Conservation (phyloP, 352 stramenopile genomes). For the Pilasporangium apinafurcum region DNA sequence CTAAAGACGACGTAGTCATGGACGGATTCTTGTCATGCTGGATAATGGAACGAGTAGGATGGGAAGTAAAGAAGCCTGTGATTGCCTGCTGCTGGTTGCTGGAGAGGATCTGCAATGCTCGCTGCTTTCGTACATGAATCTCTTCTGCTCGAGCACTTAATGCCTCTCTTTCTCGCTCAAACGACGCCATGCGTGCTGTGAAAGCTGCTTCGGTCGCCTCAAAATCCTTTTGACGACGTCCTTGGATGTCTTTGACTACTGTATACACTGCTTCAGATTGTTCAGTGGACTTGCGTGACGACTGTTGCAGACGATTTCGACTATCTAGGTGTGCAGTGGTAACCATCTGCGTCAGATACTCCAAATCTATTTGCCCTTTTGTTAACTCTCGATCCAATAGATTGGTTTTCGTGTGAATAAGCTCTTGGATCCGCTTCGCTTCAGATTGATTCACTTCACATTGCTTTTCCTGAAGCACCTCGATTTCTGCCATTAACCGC, state of each 20-base stretch:
- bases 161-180: slow-evolving; percentile 29
- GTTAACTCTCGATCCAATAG: slow-evolving; percentile 40
- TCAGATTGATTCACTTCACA: slow-evolving; percentile 26
- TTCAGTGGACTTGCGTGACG: neutral
- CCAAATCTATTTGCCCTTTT: slow-evolving; percentile 36
- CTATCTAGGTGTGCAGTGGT: slow-evolving; percentile 6
- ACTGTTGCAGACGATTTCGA: neutral
- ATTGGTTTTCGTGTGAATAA: slow-evolving; percentile 34
- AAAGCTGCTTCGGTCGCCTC: slow-evolving; percentile 18
- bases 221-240: slow-evolving; percentile 25
- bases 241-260: slow-evolving; percentile 26
- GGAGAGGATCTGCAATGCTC: slow-evolving; percentile 47
- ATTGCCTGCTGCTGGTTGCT: slow-evolving; percentile 49
- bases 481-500: slow-evolving; percentile 32
- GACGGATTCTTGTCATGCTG: too few species aligned
- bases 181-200: slow-evolving; percentile 24
- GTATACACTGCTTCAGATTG: slow-evolving; percentile 7
- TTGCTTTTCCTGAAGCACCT: slow-evolving; percentile 38
- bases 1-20: too few species aligned
- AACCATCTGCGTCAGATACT: slow-evolving; percentile 36
- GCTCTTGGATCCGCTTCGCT: slow-evolving; percentile 23
- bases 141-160: slow-evolving; percentile 22
- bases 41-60: slow-evolving; percentile 5
- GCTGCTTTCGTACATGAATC: slow-evolving; percentile 30
- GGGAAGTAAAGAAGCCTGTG: slow-evolving; percentile 30